Conservation (phyloP, 2,329 filamentous ascomycete species). For the Endoconidiophora laricicola region DNA sequence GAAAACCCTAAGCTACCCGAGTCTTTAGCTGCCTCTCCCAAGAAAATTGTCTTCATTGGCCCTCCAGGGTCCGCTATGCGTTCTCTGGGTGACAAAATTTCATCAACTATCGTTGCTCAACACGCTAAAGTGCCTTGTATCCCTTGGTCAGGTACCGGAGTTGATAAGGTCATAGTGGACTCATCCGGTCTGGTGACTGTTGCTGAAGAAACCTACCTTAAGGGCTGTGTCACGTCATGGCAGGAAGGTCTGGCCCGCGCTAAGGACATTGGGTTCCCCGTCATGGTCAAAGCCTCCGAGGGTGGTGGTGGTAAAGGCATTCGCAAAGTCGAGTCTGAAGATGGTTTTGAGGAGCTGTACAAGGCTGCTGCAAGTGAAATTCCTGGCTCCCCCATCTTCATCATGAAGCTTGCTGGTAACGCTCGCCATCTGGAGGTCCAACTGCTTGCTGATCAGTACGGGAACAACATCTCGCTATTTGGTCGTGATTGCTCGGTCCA, state of each 20-base stretch:
- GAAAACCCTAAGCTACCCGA: constrained; percentile 97
- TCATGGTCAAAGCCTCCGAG: constrained; percentile 99
- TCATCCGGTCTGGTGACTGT: constrained; percentile 82
- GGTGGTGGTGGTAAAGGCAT: constrained; percentile 99
- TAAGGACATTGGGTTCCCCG: constrained; percentile 84
- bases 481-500: constrained; percentile 98
- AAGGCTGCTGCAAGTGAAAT: constrained; percentile 95
- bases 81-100: constrained; percentile 98
- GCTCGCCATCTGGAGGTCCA: constrained; percentile 95
- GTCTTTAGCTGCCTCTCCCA: constrained; percentile 84
- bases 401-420: constrained; percentile 98
- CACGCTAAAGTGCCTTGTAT: constrained; percentile 94
- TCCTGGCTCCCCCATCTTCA: constrained; percentile 96
- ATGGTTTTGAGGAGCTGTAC: constrained; percentile 74
- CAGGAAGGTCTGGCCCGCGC: constrained; percentile 80
- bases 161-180: constrained; percentile 66
- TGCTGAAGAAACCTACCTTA: constrained; percentile 64
- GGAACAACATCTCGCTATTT: constrained; percentile 98
- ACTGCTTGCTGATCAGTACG: constrained; percentile 93
- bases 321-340: constrained; percentile 76
- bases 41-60: constrained; percentile 98
- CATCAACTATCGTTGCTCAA: constrained; percentile 96
- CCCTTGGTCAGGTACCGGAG: constrained; percentile 95
- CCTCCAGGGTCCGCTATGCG: constrained; percentile 97
- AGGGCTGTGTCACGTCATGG: constrained; percentile 80